phyloP scores from a whole-genome alignment of 441 rosid genomes.

The Erysimum cheiri region DNA sequence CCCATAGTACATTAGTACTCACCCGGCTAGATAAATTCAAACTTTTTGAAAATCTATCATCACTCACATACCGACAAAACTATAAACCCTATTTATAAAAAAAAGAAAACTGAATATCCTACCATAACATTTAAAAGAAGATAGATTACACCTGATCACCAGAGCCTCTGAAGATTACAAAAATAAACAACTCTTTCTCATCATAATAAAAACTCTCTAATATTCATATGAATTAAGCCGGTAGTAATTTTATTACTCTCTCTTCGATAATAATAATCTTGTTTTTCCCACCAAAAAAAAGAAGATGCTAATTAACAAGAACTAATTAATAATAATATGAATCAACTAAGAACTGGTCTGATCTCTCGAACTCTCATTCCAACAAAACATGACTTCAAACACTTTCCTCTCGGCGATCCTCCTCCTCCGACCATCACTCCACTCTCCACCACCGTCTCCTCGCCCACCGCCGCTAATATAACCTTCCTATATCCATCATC shows the following conservation, averaged over 20 bases:
- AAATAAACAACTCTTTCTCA: not conserved
- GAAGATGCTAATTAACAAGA: not conserved
- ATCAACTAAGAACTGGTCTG: conserved; percentile 68
- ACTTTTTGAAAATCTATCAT: not conserved
- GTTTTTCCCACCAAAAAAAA: conserved; percentile 4
- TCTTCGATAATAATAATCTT: conserved; percentile 6
- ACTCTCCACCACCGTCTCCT: conserved; percentile 39
- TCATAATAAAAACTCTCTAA: not conserved
- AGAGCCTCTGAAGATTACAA: conserved; percentile 24
- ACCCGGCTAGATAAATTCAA: conserved; percentile 21
- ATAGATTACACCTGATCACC: not conserved
- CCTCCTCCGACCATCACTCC: conserved; percentile 43
- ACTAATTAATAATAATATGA: conserved; percentile 10
- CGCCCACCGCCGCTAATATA: conserved; percentile 37
- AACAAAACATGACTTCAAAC: conserved; percentile 57
- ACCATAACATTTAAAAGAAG: not conserved
- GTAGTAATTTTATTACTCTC: conserved; percentile 13
- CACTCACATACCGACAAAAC: conserved; percentile 16
- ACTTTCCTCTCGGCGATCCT: conserved; percentile 55
- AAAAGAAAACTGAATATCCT: not conserved
- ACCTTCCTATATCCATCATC: conserved; percentile 35
- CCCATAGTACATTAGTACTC: not conserved
- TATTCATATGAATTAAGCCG: conserved; percentile 36
- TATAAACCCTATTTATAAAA: not conserved
- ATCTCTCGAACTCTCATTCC: conserved; percentile 61